Base-by-base conservation (phyloP, 2,329 filamentous ascomycete species). In the Calonectria hongkongensis region DNA sequence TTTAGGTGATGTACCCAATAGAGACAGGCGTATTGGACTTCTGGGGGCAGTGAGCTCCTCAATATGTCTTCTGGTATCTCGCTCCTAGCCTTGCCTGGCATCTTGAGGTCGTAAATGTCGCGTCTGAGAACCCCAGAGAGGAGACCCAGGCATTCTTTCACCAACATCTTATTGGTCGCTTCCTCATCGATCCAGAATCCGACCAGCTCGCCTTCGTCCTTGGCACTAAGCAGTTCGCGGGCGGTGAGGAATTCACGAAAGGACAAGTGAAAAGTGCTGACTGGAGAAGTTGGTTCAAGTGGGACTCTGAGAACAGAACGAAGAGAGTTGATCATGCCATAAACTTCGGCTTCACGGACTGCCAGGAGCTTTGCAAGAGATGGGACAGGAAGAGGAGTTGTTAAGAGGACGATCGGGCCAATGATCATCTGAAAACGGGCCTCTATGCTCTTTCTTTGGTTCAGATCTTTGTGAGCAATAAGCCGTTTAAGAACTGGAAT, bases 271-370 rank as follows among this genome's bases (percentile, higher is more conserved):
- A 84, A 78, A 1, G 83, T 71, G 18, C 75, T 78, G 4, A 86
- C 56, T 0, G 82, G 81, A 4, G 28, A 13, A 0, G 72, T 62
- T 12, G 68, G 1, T 8, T 75, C 48, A 4, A 62, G 58, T 2
- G 84, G 82, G 2, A 86, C 70, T 30, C 75, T 72, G 0, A 87
- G 62, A 6, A 86, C 80, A 0, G 84, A 83, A 70, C 85, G 82
- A 10, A 86, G 81, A 4, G 74, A 45, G 13, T 80, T 70, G 12
- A 84, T 71, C 13, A 68, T 76, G 8, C 63, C 27, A 10, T 75
- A 54, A 10, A 85, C 67, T 9, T 8, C 67, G 2, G 64, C 56
- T 15, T 63, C 25, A 2, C 62, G 4, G 12, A 81, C 66, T 1
- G 51, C 65, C 15, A 85, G 79, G 7, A 86, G 76, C 30, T 9